Evolutionary conservation across 768 basidiomycete species (phyloP), one percentile per base, ranked within the genome.

Genomic region (Suillus subaureus): DNA sequence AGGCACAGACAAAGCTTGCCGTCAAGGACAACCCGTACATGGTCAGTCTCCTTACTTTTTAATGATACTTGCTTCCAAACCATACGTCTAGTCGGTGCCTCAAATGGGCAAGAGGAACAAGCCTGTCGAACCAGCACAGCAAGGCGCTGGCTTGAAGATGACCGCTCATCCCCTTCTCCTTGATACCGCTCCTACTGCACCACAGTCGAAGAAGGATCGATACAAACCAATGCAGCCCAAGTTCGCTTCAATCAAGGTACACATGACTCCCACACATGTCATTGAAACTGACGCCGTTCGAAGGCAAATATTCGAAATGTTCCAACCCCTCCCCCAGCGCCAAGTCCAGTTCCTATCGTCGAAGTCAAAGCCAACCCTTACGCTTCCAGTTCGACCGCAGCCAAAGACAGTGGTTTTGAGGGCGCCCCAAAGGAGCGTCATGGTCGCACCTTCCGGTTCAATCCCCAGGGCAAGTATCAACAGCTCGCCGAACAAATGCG

Each of bases 171-270:
- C 94, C 3, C 80, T 96, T 28, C 77, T 97, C 31, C 82, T 96
- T 43, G 93, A 95, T 54, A 84, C 81, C 5, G 76, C 74, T 4
- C 81, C 85, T 8, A 72, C 79, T 3, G 79, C 83, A 4, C 85
- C 84, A 3, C 89, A 89, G 77, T 89, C 89, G 33, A 93, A 92
- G 79, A 94, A 96, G 77, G 94, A 97, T 76, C 81, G 92, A 67
- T 97, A 97, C 79, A 97, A 96, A 75, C 95, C 97, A 21, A 98
- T 99, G 96, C 96, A 96, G 68, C 97, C 97, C 60, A 99, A 99
- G 78, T 99, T 99, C 76, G 93, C 96, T 0, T 94, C 94, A 4
- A 96, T 97, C 77, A 95, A 91, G 82, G 93, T 90, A 23, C 57
- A 81, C 70, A 39, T 4, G 54, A 15, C 31, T 49, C 26, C 43